Evolutionary conservation across 768 basidiomycete genomes (phyloP).

Genomic region (Austroboletus eburneus): DNA sequence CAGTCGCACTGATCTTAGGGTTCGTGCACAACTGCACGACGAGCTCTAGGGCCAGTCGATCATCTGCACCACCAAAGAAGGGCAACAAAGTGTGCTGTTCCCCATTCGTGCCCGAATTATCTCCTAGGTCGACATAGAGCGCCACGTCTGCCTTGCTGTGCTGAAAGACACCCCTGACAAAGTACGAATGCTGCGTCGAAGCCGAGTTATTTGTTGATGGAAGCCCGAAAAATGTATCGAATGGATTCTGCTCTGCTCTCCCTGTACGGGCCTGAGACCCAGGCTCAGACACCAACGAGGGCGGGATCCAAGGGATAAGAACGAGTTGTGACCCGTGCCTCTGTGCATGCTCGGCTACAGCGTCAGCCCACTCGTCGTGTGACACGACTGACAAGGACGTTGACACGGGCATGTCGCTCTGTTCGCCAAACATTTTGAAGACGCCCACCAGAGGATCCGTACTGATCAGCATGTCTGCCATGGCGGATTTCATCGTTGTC

Average conservation of each 20-base stretch:
- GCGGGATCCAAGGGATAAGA: slow-evolving; percentile 76
- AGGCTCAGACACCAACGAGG: slow-evolving; percentile 35
- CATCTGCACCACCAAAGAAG: slow-evolving; percentile 94
- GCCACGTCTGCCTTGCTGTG: slow-evolving; percentile 73
- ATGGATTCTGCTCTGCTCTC: slow-evolving; percentile 49
- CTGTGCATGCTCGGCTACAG: slow-evolving; percentile 57
- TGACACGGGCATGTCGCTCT: slow-evolving; percentile 63
- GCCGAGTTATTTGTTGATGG: slow-evolving; percentile 45
- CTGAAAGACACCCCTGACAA: slow-evolving; percentile 78
- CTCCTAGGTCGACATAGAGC: slow-evolving; percentile 75
- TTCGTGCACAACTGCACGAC: slow-evolving; percentile 75
- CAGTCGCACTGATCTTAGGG: slow-evolving; percentile 61
- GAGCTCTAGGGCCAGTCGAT: slow-evolving; percentile 78
- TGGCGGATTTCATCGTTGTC: slow-evolving; percentile 77
- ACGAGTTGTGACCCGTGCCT: slow-evolving; percentile 66
- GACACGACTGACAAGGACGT: slow-evolving; percentile 72
- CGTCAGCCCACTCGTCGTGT: slow-evolving; percentile 66
- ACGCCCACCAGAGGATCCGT: slow-evolving; percentile 71
- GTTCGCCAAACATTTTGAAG: slow-evolving; percentile 72
- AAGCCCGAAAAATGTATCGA: slow-evolving; percentile 73
- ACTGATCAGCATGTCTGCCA: slow-evolving; percentile 62
- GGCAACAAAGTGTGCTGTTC: slow-evolving; percentile 72
- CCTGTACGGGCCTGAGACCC: slow-evolving; percentile 11
- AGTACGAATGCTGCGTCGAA: slow-evolving; percentile 69
- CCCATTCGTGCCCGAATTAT: slow-evolving; percentile 25